These are phyloP conservation scores for Cerrena zonata DNA, from an alignment of 1,284 basidiomycete genomes.

Conservation along the genomic window DNA sequence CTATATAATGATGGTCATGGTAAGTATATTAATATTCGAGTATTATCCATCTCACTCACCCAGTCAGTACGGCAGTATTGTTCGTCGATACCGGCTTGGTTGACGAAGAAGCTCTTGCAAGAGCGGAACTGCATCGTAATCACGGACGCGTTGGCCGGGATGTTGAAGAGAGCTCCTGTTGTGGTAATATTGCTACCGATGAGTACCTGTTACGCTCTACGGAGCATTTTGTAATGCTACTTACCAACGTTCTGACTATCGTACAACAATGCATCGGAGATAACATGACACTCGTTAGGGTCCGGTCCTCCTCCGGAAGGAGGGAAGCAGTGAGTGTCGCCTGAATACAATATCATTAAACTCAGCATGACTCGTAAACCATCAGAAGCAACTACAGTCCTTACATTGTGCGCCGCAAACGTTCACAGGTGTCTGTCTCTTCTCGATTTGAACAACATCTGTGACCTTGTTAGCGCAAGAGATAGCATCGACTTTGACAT, in stretches of 20 bases:
- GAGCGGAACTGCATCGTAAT: constrained; percentile 24
- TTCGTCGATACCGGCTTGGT: constrained; percentile 20
- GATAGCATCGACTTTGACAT: constrained; percentile 2
- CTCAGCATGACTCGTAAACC: not conserved
- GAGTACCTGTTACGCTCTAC: no score
- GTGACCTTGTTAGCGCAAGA: not conserved
- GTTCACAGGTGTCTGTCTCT: constrained; percentile 15
- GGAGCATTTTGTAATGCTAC: no score
- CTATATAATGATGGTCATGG: no score
- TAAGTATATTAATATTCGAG: no score
- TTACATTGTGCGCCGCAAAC: constrained; percentile 39
- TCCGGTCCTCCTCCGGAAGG: constrained; percentile 41
- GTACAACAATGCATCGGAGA: constrained; percentile 42
- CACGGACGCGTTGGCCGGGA: constrained; percentile 16
- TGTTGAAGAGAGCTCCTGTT: constrained; percentile 9
- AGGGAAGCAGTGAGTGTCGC: constrained; percentile 38
- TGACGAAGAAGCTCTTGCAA: constrained; percentile 25
- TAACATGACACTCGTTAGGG: constrained; percentile 42
- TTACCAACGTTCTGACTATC: constrained; percentile 40
- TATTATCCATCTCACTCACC: constrained; percentile 20
- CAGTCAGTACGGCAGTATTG: constrained; percentile 27
- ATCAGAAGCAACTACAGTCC: constrained; percentile 10
- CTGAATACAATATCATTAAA: constrained; percentile 11
- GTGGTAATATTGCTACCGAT: no score
- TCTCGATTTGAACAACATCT: not conserved